Evolutionary conservation across 208 protist species (phyloP).

Genomic region (Acanthamoeba culbertsoni): DNA sequence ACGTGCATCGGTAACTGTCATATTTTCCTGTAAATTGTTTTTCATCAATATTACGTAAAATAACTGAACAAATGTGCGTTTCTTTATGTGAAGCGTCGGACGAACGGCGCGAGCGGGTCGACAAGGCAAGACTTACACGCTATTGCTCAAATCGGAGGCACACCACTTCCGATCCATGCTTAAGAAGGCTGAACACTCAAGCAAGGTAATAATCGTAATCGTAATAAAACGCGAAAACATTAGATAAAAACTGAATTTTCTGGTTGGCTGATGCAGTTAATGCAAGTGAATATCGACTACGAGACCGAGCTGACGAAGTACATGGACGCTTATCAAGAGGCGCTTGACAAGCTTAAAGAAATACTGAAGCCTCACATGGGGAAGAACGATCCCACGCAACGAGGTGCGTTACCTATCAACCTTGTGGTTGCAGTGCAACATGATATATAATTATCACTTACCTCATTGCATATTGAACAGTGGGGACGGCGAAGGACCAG

Average conservation of each 20-base stretch:
- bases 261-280: neutral
- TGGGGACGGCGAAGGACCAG: neutral
- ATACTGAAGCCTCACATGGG: slow-evolving; percentile 35
- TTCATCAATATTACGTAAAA: neutral
- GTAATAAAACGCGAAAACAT: no score
- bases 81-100: slow-evolving; percentile 56
- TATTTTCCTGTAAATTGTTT: no score
- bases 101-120: slow-evolving; percentile 79
- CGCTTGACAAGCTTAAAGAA: slow-evolving; percentile 33
- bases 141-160: neutral
- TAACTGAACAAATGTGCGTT: neutral
- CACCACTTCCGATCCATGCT: slow-evolving; percentile 39
- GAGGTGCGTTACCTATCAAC: neutral
- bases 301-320: slow-evolving; percentile 31
- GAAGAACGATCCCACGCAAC: slow-evolving; percentile 12
- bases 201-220: no score
- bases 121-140: slow-evolving; percentile 38
- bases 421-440: neutral
- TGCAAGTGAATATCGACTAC: slow-evolving; percentile 28
- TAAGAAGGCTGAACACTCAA: slow-evolving; percentile 17
- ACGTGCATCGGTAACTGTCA: slow-evolving; percentile 73
- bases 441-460: neutral
- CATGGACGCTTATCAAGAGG: slow-evolving; percentile 13
- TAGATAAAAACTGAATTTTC: no score
- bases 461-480: neutral